Base-by-base conservation (phyloP, 768 basidiomycete species). In the Amanita subjunquillea region DNA sequence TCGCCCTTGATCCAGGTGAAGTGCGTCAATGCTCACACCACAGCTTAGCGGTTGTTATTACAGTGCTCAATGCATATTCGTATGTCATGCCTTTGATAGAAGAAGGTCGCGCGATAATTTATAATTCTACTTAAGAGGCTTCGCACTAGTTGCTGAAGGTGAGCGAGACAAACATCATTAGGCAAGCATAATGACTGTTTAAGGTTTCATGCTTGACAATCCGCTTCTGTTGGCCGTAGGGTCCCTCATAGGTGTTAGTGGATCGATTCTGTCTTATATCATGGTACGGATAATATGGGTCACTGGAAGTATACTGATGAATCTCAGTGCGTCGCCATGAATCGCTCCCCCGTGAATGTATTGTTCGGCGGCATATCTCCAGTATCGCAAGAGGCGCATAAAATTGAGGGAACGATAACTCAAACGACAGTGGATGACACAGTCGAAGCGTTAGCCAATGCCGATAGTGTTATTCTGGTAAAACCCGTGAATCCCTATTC, bases 181-280 rank as follows among this genome's bases (percentile, higher is more conserved):
- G 13, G 22, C 34, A 41, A 23, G 57, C 38, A 62, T 13, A 36
- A 17, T 40, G 20, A 38, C 27, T 6, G 17, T 36, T 53, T 15
- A 46, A 82, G 80, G 89, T 6, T 89, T 93, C 62, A 93, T 93
- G 91, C 65, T 92, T 57, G 87, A 92, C 59, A 91, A 92, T 61
- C 79, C 88, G 13, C 73, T 92, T 9, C 69, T 92, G 42, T 88
- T 87, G 2, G 87, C 87, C 0, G 79, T 93, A 34, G 91, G 91
- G 13, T 85, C 90, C 20, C 69, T 93, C 45, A 93, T 93, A 54
- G 91, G 90, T 37, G 91, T 92, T 62, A 88, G 86, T 66, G 91
- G 91, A 45, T 90, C 87, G 12, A 93, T 93, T 62, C 76, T 93
- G 46, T 91, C 88, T 9, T 92, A 93, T 59, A 91, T 93, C 63